These are phyloP conservation scores for Beverwykella pulmonaria DNA, from an alignment of 495 filamentous ascomycete species.

Conservation along the genomic window DNA sequence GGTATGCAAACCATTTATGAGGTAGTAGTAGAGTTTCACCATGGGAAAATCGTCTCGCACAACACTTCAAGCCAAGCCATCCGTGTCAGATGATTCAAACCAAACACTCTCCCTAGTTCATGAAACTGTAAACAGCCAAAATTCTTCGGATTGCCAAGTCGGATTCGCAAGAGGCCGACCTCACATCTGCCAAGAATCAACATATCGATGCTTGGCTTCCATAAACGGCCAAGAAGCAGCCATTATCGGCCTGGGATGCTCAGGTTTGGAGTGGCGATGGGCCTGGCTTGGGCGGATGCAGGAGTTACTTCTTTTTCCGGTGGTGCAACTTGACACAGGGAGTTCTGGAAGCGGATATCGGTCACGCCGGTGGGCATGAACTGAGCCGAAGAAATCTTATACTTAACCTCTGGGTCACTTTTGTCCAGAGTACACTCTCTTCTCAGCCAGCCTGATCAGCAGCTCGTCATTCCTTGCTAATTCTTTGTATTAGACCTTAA, in stretches of 20 bases:
- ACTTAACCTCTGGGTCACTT: constrained; percentile 6
- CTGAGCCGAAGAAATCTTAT: constrained; percentile 2
- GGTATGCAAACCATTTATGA: background rate
- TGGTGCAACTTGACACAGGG: constrained; percentile 11
- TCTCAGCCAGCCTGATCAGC: constrained; percentile 27
- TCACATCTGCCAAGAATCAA: background rate
- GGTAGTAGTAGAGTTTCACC: constrained; percentile 8
- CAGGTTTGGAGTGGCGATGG: constrained; percentile 6
- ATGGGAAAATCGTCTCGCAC: constrained; percentile 4
- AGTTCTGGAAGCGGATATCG: constrained; percentile 1
- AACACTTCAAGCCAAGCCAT: constrained; percentile 9
- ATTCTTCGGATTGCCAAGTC: constrained; percentile 20
- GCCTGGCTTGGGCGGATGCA: constrained; percentile 7
- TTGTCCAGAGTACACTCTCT: background rate
- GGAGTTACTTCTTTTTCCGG: background rate
- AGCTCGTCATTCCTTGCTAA: constrained; percentile 31
- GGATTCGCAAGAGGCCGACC: constrained; percentile 9
- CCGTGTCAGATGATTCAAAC: constrained; percentile 22
- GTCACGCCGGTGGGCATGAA: constrained; percentile 2
- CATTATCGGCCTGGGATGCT: background rate
- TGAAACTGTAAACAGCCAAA: constrained; percentile 20
- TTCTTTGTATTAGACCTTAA: constrained; percentile 11
- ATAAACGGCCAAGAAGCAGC: background rate
- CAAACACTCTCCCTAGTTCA: constrained; percentile 11
- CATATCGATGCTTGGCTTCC: constrained; percentile 1